Conservation (phyloP, 2,329 filamentous ascomycete species). For the Westerdykella sp. region DNA sequence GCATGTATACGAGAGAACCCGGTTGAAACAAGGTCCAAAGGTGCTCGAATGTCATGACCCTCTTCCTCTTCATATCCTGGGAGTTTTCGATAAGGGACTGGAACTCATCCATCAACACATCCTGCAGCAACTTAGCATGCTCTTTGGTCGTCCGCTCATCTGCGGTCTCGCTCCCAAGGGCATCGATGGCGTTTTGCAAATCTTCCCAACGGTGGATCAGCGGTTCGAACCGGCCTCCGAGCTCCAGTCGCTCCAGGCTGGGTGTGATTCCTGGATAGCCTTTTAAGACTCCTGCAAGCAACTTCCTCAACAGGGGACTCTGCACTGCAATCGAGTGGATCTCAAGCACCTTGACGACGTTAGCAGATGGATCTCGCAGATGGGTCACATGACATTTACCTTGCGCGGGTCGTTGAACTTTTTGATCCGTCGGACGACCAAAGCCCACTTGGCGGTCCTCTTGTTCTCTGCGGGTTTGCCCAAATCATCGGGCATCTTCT, state of each 20-base stretch:
- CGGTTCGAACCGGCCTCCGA: conserved; percentile 55
- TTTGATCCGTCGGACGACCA: conserved; percentile 39
- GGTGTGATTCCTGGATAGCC: conserved; percentile 58
- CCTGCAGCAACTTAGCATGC: conserved; percentile 37
- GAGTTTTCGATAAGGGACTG: conserved; percentile 37
- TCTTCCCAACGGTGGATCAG: conserved; percentile 60
- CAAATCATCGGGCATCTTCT: conserved; percentile 29
- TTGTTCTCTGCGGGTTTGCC: conserved; percentile 50
- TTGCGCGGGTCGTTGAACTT: conserved; percentile 47
- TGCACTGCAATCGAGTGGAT: conserved; percentile 62
- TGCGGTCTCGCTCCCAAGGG: conserved; percentile 22
- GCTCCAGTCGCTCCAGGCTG: conserved; percentile 57
- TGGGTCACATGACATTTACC: no score
- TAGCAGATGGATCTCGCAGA: no score
- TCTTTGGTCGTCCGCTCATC: conserved; percentile 27
- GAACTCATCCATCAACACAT: conserved; percentile 38
- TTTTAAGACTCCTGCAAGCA: conserved; percentile 51
- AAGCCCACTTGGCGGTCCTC: conserved; percentile 55
- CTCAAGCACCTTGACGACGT: conserved; percentile 44
- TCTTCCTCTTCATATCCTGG: conserved; percentile 37
- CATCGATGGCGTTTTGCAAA: conserved; percentile 25
- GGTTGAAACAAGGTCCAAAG: conserved; percentile 44
- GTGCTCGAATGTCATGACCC: conserved; percentile 39
- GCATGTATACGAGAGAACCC: conserved; percentile 20
- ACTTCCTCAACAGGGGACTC: conserved; percentile 55